These are phyloP conservation scores for Dalechampia spathulata DNA, from an alignment of 441 rosid species.

Conservation along the genomic window DNA sequence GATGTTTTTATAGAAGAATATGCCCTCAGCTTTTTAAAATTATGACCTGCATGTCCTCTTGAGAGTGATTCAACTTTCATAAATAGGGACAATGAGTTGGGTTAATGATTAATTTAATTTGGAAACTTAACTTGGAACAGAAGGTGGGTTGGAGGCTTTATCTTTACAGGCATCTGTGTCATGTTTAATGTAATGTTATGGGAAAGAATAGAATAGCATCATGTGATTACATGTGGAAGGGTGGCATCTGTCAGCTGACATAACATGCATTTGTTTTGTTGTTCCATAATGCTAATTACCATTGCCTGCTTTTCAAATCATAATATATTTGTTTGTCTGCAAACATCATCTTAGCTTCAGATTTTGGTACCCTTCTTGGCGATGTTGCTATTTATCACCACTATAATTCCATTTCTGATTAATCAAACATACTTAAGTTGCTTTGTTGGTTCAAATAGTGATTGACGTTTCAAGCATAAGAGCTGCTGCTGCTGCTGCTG, in stretches of 20 bases:
- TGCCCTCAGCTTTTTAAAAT: slow-evolving; percentile 16
- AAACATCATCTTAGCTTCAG: no score
- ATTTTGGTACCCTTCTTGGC: no score
- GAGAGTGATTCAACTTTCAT: slow-evolving; percentile 4
- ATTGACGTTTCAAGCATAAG: no score
- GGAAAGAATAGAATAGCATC: slow-evolving; percentile 46
- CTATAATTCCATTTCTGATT: no score
- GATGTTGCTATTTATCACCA: no score
- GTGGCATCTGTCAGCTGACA: slow-evolving; percentile 15
- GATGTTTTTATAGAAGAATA: slow-evolving; percentile 10
- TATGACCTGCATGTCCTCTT: slow-evolving; percentile 17
- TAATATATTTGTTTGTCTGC: no score
- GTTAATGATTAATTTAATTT: slow-evolving; percentile 29
- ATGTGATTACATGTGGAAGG: slow-evolving; percentile 49
- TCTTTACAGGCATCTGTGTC: not conserved
- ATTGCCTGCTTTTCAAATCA: no score
- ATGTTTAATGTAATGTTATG: slow-evolving; percentile 20
- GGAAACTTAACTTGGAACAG: slow-evolving; percentile 27
- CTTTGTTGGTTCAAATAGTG: no score
- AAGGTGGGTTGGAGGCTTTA: slow-evolving; percentile 20
- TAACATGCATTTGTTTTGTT: slow-evolving; percentile 21
- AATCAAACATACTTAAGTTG: no score
- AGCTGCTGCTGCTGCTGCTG: no score
- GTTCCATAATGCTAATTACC: no score
- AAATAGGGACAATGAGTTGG: slow-evolving; percentile 24